Conservation (phyloP, 352 stramenopile genomes). For the Phytophthora lateralis region DNA sequence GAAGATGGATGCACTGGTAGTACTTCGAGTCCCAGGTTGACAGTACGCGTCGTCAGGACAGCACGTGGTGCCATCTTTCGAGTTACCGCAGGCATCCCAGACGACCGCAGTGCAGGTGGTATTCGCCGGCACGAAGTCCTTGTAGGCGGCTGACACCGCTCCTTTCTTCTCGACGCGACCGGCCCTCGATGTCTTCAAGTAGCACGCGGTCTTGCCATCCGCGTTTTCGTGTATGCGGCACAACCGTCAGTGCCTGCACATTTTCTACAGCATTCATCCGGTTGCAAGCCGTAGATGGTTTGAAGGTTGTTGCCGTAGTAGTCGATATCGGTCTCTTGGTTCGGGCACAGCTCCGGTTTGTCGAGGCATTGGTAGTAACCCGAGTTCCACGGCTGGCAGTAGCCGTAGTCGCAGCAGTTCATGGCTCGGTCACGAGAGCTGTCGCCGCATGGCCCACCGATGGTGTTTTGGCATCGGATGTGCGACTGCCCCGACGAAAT, state of each 20-base stretch:
- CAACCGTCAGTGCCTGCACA: constrained; percentile 49
- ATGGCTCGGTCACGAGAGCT: constrained; percentile 36
- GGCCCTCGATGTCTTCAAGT: constrained; percentile 46
- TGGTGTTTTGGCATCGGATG: constrained; percentile 54
- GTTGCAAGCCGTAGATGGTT: constrained; percentile 48
- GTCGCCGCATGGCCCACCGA: constrained; percentile 40
- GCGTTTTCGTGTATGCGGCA: constrained; percentile 59
- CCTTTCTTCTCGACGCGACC: constrained; percentile 41
- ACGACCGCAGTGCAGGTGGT: constrained; percentile 44
- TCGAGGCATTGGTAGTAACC: constrained; percentile 66
- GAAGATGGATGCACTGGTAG: constrained; percentile 57
- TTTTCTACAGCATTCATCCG: constrained; percentile 43
- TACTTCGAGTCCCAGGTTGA: constrained; percentile 65
- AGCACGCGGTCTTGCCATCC: constrained; percentile 59
- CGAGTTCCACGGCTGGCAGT: constrained; percentile 71
- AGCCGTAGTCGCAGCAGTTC: constrained; percentile 50
- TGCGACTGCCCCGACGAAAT: constrained; percentile 37
- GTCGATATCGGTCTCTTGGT: constrained; percentile 60
- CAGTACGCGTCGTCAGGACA: constrained; percentile 50
- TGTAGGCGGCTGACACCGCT: constrained; percentile 44
- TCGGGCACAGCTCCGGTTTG: constrained; percentile 44
- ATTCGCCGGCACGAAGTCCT: constrained; percentile 32
- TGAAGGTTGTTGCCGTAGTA: constrained; percentile 55
- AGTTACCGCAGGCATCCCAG: constrained; percentile 41
- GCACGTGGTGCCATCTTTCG: constrained; percentile 39